Percentiles rank a stretch among this genome's conserved stretches.
Conservation (phyloP, 2,329 filamentous ascomycete genomes). For the Aspergillus sp. region DNA sequence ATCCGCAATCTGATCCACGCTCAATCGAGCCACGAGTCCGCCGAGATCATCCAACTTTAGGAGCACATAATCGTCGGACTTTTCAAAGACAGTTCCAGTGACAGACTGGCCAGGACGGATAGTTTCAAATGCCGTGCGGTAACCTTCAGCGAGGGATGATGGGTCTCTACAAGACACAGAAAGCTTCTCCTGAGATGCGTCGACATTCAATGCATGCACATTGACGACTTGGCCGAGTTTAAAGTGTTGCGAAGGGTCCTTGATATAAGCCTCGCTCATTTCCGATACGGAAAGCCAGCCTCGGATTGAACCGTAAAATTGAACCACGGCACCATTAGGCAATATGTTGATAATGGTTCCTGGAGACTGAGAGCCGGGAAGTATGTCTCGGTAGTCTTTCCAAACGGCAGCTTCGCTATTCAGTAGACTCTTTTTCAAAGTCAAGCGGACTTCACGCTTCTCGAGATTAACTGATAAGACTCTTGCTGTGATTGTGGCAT, state of each 20-base stretch:
- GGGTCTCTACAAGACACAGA: slow-evolving; percentile 93
- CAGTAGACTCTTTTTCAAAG: slow-evolving; percentile 89
- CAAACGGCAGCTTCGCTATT: slow-evolving; percentile 83
- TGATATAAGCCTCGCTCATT: slow-evolving; percentile 97
- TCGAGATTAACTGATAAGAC: slow-evolving; percentile 76
- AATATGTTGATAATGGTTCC: slow-evolving; percentile 85
- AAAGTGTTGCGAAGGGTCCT: slow-evolving; percentile 87
- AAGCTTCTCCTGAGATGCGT: slow-evolving; percentile 68
- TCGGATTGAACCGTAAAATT: slow-evolving; percentile 82
- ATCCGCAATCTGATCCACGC: slow-evolving; percentile 78
- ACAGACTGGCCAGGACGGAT: slow-evolving; percentile 74
- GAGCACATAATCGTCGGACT: slow-evolving; percentile 72
- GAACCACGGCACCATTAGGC: slow-evolving; percentile 77
- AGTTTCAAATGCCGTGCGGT: slow-evolving; percentile 69
- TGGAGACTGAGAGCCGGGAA: slow-evolving; percentile 72
- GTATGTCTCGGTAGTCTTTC: slow-evolving; percentile 72
- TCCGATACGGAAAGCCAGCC: slow-evolving; percentile 91
- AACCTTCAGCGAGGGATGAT: slow-evolving; percentile 73
- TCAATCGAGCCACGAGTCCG: slow-evolving; percentile 71
- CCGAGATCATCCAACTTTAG: slow-evolving; percentile 73
- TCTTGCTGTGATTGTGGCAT: slow-evolving; percentile 77
- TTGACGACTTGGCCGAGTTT: slow-evolving; percentile 85
- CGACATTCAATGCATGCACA: slow-evolving; percentile 80
- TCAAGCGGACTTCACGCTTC: slow-evolving; percentile 79
- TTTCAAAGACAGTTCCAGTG: slow-evolving; percentile 76